A percentile compares a stretch with the other conserved stretches of the same genome.
Evolutionary conservation across 148 eudicot genomes (phyloP).

Genomic region (Dysphania ambrosioides): DNA sequence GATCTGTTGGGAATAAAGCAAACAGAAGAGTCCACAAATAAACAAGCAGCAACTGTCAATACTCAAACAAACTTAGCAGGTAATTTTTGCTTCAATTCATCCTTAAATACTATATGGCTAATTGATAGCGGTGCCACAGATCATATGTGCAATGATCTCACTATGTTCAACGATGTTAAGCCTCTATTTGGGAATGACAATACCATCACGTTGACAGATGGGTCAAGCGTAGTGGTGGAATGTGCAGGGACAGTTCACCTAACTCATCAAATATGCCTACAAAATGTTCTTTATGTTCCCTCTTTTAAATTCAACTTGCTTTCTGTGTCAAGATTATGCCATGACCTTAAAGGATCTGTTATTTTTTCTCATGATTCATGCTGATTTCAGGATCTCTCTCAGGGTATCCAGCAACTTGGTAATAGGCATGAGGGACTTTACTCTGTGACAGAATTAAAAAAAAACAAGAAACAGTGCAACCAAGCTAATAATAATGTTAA

Average conservation of each 20-base stretch:
- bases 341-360: background rate
- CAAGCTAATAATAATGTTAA: too few relatives aligned
- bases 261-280: background rate
- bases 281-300: background rate
- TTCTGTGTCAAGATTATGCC: background rate
- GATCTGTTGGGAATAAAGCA: too few relatives aligned
- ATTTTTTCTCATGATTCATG: background rate
- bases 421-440: too few relatives aligned
- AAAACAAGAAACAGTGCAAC: too few relatives aligned
- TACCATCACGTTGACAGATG: background rate
- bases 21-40: too few relatives aligned
- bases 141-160: background rate
- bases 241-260: background rate
- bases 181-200: background rate
- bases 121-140: background rate
- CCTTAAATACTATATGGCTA: background rate
- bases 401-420: too few relatives aligned
- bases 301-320: too few relatives aligned
- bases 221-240: background rate
- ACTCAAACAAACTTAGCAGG: background rate
- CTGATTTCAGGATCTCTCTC: background rate
- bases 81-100: background rate
- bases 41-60: background rate
- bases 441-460: too few relatives aligned
- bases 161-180: background rate